Base-by-base conservation (phyloP, 495 filamentous ascomycete genomes). In the Neurospora tetrasperma region DNA sequence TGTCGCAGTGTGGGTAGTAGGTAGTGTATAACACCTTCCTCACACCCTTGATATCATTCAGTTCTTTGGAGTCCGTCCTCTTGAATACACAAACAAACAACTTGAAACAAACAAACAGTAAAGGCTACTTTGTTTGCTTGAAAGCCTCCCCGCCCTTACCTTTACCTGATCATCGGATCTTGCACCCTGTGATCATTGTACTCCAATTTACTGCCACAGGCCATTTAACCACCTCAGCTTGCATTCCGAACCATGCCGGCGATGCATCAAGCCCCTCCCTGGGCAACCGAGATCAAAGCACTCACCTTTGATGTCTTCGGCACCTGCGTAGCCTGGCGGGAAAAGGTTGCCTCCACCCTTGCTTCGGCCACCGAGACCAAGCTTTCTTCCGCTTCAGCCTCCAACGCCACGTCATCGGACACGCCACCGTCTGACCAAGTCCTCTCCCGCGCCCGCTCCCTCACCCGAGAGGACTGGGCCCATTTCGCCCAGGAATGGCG, bases 251-350 rank as follows among this genome's bases (percentile, higher is more conserved):
- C 12, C 48, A 66, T 66, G 54, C 31, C 54, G 6, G 54, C 54
- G 35, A 35, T 23, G 35, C 54, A 35, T 18, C 70, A 41, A 14
- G 27, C n/a, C 38, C 48, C 48, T 42, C 70, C 70, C 31, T 46
- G 69, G 39, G 18, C 70, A 23, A 20, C 42, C 27, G 69, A 71
- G 20, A 70, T 85, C 72, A 85, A 86, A 73, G 86, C 82, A 18
- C 76, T 88, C n/a, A 84, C 83, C 35, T 88, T 88, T 73, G 86
- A 87, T 77, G 84, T 91, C 76, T 95, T 95, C 82, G 93, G 93
- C 74, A 94, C 92, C 5, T 86, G 90, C 71, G 92, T 94, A 38
- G 84, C 92, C 82, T 93, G 91, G 90, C 87, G 91, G 70, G 82
- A 80, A 41, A 86, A 87, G 41, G 85, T 95, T 31, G 86, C 82